These are phyloP conservation scores for Vitellaria paradoxa DNA, from an alignment of 179 eudicot genomes.

Conservation along the genomic window DNA sequence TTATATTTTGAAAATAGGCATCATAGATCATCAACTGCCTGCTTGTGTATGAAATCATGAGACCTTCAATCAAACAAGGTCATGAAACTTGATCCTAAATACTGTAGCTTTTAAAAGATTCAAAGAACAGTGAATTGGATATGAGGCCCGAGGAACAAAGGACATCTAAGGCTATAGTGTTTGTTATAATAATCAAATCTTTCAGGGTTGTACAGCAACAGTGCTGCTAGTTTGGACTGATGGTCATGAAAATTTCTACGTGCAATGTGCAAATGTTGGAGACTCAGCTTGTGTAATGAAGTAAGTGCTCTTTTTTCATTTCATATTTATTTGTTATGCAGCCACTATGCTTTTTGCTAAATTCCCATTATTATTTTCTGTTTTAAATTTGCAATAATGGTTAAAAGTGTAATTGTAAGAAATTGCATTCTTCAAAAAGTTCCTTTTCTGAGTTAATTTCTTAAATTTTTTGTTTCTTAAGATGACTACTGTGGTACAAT, in stretches of 20 bases:
- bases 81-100: too few species aligned
- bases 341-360: neutral
- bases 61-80: too few species aligned
- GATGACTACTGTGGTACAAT: neutral
- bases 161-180: neutral
- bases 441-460: neutral
- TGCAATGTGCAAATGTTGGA: constrained; percentile 99
- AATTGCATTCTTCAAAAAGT: neutral
- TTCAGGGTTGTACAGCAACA: constrained; percentile 99
- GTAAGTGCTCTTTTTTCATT: constrained; percentile 48
- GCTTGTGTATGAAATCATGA: too few species aligned
- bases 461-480: neutral
- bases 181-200: constrained; percentile 16
- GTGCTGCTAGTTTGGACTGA: constrained; percentile 88
- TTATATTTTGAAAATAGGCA: too few species aligned
- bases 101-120: too few species aligned
- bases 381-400: neutral
- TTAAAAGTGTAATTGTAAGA: neutral
- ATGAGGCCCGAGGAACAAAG: too few species aligned
- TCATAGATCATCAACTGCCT: too few species aligned
- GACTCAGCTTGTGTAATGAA: constrained; percentile 88
- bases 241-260: constrained; percentile 58
- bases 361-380: neutral
- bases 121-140: too few species aligned
- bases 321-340: neutral